Base-by-base conservation (phyloP, 257 asterid species). In the Capsicum rhomboideum region DNA sequence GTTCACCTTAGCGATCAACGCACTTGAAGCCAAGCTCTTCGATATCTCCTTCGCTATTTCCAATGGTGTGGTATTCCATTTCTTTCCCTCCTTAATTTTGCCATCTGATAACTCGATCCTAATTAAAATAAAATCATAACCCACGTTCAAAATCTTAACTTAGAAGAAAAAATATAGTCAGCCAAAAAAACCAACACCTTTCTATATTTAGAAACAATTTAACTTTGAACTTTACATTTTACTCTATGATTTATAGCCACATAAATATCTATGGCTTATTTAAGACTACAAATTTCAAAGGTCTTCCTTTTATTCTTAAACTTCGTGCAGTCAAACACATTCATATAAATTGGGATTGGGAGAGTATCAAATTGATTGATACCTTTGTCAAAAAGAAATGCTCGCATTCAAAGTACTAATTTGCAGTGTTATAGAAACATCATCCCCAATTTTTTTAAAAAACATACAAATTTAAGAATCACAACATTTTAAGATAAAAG, bases 21-120 rank as follows among this genome's bases (percentile, higher is more conserved):
- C 95, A 54, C 89, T 93, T 12, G 97, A 86, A n/a, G 98, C 97
- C 91, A 97, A 92, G 85, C 95, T 90, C 95, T 93, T 97, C 0
- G 99, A 97, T 56, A 97, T 92, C 92, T 93, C 99, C 92, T 90
- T 90, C 2, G 97, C 98, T n/a, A 96, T 91, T 78, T 95, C 99
- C 21, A 88, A 86, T 0, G 99, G 97, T 2, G 98, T 85, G 12
- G 99, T 93, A 84, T 87, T 93, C 97, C 97, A 95, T 75, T 95
- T 94, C 91, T 88, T 93, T 71, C 99, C 99, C 85, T 91, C 99
- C 89, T 90, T 97, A 86, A 93, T 95, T 49, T 89, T 87, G 85
- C 95, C 97, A 85, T 95, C 93, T 26, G 90, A 95, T 84, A 97
- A 85, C 8, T 87, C 86, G 56, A 97, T 90, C 93, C 99, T 97